Evolutionary conservation across 768 basidiomycete species (phyloP).

Genomic region (Strobilomyces echinocephalus): DNA sequence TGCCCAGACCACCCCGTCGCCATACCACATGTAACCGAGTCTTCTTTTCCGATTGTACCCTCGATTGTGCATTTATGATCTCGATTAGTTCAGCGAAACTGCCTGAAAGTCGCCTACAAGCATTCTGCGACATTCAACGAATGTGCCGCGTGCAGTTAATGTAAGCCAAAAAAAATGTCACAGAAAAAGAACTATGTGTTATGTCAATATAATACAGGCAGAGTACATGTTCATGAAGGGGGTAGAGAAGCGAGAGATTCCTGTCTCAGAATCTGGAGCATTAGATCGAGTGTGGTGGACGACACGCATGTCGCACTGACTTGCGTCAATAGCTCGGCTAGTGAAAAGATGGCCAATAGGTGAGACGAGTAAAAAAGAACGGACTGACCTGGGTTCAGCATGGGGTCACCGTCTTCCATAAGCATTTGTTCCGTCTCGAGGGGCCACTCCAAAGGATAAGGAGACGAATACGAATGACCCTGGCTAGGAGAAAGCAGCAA

Average conservation of each 20-base stretch:
- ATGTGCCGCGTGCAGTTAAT: constrained; percentile 17
- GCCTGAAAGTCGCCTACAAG: constrained; percentile 6
- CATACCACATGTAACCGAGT: constrained; percentile 30
- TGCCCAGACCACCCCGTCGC: too few relatives aligned
- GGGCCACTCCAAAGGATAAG: constrained; percentile 30
- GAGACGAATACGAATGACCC: constrained; percentile 26
- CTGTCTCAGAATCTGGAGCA: constrained; percentile 32
- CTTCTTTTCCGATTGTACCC: neutral
- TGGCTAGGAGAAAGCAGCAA: constrained; percentile 19
- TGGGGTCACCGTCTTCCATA: constrained; percentile 61
- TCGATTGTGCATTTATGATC: constrained; percentile 16
- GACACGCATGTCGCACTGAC: constrained; percentile 30
- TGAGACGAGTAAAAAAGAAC: neutral
- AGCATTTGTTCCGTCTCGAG: constrained; percentile 51
- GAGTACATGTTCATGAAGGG: constrained; percentile 39
- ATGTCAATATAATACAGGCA: constrained; percentile 22
- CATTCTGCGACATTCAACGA: constrained; percentile 13
- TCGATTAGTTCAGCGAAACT: constrained; percentile 12
- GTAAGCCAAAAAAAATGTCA: constrained; percentile 17
- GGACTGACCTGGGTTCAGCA: constrained; percentile 62
- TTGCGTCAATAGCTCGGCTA: constrained; percentile 61
- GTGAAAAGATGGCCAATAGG: constrained; percentile 1
- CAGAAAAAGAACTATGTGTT: constrained; percentile 15
- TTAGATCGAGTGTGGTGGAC: constrained; percentile 24
- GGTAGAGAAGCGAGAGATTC: constrained; percentile 70